Evolutionary conservation across 2,329 filamentous ascomycete species (phyloP), one percentile per base, ranked within the genome.

Genomic region (Ascochyta fabae): DNA sequence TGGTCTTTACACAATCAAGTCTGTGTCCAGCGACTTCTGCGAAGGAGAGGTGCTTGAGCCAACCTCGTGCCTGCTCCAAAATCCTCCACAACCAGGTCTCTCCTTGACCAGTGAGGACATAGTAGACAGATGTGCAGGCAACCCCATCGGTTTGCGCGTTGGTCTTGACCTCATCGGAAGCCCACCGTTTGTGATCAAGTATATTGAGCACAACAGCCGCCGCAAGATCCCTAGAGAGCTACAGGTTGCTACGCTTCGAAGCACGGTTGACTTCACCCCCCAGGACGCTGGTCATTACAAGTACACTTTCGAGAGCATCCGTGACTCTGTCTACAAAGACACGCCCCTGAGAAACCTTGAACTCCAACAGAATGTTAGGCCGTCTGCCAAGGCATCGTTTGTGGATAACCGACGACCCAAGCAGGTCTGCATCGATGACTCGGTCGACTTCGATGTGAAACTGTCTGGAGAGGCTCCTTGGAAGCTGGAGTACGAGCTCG

Each of bases 121-220:
- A 39, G 90, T 91, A 48, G 95, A 99, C 75, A 96, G 96, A 72
- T 99, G 95, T 73, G 94, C 93, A 33, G 92, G 93, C 43, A 96
- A 92, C 69, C 92, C 95, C 0, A 91, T 99, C 59, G 95, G 95
- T 36, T 83, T 99, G 50, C 86, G 89, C 10, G 91, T 99, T 38
- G 90, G 95, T 68, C 79, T 99, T 45, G 92, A 98, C 71, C 82
- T 99, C 35, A 89, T 94, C 26, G 95, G 95, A 58, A 96, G 92
- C 0, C 94, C 96, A 41, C 94, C 94, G 1, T 99, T 99, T 77
- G 81, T 82, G n/a, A 81, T 99, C 41, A 81, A 82, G 22, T 99
- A 97, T 73, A 87, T 88, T 39, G 83, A 92, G 53, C 83, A 87
- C 53, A 86, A 85, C 53, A 67, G 86, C 83, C 74, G 72, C 48